phyloP scores from a whole-genome alignment of 1,284 basidiomycete genomes.

The Coniophora puteana region DNA sequence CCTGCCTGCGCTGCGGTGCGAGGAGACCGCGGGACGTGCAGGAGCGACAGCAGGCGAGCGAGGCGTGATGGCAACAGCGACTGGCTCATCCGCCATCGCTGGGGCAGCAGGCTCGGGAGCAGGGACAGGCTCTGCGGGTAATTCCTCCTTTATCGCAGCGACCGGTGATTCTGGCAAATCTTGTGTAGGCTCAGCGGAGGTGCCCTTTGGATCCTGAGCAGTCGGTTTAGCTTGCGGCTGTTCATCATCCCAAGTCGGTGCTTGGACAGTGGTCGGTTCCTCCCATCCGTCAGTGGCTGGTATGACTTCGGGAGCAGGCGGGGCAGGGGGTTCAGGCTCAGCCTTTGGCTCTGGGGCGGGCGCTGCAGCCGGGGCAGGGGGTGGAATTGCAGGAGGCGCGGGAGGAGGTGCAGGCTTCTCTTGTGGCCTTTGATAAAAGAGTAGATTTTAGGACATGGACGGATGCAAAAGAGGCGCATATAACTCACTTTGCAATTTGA shows the following conservation, averaged over 20 bases:
- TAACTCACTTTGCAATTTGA: conserved; percentile 65
- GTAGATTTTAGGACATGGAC: conserved; percentile 25
- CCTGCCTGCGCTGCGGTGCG: conserved; percentile 53
- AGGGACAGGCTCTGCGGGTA: conserved; percentile 10
- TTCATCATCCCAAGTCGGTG: conserved; percentile 74
- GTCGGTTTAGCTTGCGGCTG: conserved; percentile 40
- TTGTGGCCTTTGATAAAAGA: conserved; percentile 15
- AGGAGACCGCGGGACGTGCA: conserved; percentile 43
- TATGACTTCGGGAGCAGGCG: conserved; percentile 29
- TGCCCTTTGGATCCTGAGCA: conserved; percentile 21
- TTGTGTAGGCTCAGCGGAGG: conserved; percentile 6
- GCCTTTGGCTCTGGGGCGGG: too few species aligned
- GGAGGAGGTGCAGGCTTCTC: conserved; percentile 24
- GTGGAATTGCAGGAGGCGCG: conserved; percentile 16
- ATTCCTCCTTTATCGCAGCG: conserved; percentile 20
- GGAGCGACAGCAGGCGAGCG: conserved; percentile 32
- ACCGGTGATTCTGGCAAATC: conserved; percentile 14
- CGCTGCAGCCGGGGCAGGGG: conserved; percentile 18
- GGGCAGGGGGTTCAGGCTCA: conserved; percentile 19
- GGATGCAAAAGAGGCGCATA: conserved; percentile 4
- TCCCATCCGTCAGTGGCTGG: conserved; percentile 51
- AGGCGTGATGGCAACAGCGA: conserved; percentile 17
- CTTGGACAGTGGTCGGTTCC: conserved; percentile 69
- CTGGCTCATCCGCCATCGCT: conserved; percentile 21
- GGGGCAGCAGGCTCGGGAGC: conserved; percentile 15